Evolutionary conservation across 108 stramenopile genomes (phyloP), one percentile per base, ranked within the genome.

Genomic region (Mediolabrus comicus): DNA sequence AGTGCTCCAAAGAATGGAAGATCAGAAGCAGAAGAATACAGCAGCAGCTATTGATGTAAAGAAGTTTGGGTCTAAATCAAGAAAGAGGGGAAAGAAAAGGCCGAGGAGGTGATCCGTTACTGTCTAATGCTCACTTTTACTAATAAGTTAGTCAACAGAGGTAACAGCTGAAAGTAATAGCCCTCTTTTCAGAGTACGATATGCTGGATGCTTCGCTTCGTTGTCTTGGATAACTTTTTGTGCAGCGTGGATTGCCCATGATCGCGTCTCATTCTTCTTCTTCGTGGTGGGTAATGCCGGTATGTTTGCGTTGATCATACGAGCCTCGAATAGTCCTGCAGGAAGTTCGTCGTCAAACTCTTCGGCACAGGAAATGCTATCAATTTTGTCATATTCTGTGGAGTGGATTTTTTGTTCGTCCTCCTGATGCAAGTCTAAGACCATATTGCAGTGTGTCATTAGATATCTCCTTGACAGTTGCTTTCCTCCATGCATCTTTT

Each of bases 1-100:
- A 39, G 27, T 71, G 29, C 46, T 74, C 33, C 24, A n/a, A 31
- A 32, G 57, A 10, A 53, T 35, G 39, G 65, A 74, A 22, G 65
- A 29, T 10, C 28, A n/a, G 52, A 64, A 64, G 43, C 46, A n/a
- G n/a, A 66, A 54, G 35, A 54, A 35, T 0, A 69, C 27, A 51
- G 33, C 19, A 24, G 55, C 17, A 3, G 43, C 77, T 49, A 67
- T 79, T 29, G 60, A 79, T 60, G 59, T 61, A 17, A 35, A 56
- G 34, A 79, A 64, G 35, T 36, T 79, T 59, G 67, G 67, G 55
- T 65, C 58, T 17, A 79, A 67, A 49, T 65, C 70, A 52, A 66
- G 60, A 29, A 43, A 61, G 30, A 62, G 54, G 39, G 65, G 61
- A 39, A 71, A 61, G 59, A 41, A 54, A 43, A 28, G 62, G 28